Evolutionary conservation across 1,139 yeast species (phyloP).

Genomic region (Pichia sp.): DNA sequence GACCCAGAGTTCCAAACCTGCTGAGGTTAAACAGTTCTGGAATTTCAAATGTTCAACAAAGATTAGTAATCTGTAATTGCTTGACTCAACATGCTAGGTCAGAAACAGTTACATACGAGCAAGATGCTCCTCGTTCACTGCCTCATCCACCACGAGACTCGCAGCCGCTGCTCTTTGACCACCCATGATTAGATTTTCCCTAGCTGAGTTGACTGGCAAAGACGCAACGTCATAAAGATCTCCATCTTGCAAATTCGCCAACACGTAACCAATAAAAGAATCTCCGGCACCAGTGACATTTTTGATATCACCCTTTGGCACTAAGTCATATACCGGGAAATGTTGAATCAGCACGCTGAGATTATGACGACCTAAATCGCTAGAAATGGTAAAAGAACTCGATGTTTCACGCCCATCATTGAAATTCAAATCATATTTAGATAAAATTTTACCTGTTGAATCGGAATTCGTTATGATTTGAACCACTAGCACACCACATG

Average conservation of each 20-base stretch:
- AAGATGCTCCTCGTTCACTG: neutral
- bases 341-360: constrained; percentile 58
- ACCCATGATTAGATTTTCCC: neutral
- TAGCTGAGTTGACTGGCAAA: no score
- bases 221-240: no score
- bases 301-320: constrained; percentile 26
- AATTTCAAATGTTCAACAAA: no score
- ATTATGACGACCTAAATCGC: constrained; percentile 20
- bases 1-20: no score
- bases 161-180: constrained; percentile 1
- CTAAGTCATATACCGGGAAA: constrained; percentile 38
- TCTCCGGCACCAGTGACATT: constrained; percentile 75
- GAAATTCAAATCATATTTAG: constrained; percentile 6
- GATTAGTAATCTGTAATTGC: no score
- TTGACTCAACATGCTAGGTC: no score
- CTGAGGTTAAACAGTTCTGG: no score
- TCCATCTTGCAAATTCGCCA: constrained; percentile 23
- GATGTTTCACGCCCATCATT: constrained; percentile 2
- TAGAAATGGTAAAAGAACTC: constrained; percentile 22
- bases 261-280: constrained; percentile 49
- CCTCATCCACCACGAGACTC: neutral
- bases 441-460: constrained; percentile 1
- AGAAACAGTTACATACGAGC: no score
- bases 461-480: constrained; percentile 24
- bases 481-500: constrained; percentile 51